Percentiles rank a stretch among this genome's conserved stretches.
These are phyloP conservation scores for Hypoxylon sp. DNA, from an alignment of 2,329 filamentous ascomycete species.

Conservation along the genomic window DNA sequence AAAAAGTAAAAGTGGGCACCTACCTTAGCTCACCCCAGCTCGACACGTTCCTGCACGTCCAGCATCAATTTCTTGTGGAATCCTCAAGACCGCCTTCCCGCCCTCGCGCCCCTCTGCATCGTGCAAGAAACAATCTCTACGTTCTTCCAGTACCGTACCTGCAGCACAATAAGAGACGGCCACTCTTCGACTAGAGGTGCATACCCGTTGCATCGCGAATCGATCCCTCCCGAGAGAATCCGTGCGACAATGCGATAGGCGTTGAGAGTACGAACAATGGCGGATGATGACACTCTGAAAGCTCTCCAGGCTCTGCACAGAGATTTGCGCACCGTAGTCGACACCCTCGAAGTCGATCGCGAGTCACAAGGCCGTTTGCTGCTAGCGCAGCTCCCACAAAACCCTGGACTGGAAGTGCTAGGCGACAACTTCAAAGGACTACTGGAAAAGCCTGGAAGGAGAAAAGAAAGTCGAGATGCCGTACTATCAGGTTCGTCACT, in stretches of 20 bases:
- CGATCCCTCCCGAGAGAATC: conserved; percentile 12
- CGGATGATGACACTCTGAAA: conserved; percentile 78
- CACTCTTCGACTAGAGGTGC: conserved; percentile 2
- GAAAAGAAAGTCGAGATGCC: conserved; percentile 77
- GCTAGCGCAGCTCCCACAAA: conserved; percentile 43
- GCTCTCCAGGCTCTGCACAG: conserved; percentile 86
- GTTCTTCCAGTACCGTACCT: conserved; percentile 4
- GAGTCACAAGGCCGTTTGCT: conserved; percentile 73
- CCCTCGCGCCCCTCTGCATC: conserved; percentile 23
- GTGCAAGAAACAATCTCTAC: conserved; percentile 11
- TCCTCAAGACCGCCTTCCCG: conserved; percentile 16
- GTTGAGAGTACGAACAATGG: conserved; percentile 67
- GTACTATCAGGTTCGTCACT: conserved; percentile 72
- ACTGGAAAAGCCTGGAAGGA: conserved; percentile 80
- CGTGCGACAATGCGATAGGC: conserved; percentile 61
- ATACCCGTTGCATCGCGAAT: conserved; percentile 31
- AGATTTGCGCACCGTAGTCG: conserved; percentile 82
- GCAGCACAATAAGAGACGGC: conserved; percentile 11
- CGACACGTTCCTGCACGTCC: conserved; percentile 43
- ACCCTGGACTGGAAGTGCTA: conserved; percentile 68
- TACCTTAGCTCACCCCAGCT: conserved; percentile 26
- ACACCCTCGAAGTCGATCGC: conserved; percentile 71
- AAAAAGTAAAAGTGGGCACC: conserved; percentile 28
- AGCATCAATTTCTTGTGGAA: conserved; percentile 39
- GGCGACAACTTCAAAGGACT: conserved; percentile 76